A percentile compares a stretch with the other conserved stretches of the same genome.
phyloP scores from a whole-genome alignment of 345 rosid genomes.

The Xanthoceras sorbifolium region DNA sequence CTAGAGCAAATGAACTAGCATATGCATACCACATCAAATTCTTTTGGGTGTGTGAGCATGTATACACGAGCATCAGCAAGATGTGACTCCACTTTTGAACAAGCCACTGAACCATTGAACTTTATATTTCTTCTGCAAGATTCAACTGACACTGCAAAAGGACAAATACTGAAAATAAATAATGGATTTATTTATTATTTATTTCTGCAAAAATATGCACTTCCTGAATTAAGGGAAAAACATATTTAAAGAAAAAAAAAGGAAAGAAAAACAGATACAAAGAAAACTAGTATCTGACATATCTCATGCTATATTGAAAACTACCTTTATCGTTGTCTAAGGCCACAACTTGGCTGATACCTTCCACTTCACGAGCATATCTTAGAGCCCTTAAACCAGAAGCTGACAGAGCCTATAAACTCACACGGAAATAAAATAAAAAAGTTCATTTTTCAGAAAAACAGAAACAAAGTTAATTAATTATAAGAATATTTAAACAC shows the following conservation, averaged over 20 bases:
- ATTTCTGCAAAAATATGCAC: not conserved
- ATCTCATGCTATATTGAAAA: not conserved
- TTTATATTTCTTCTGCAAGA: slow-evolving; percentile 90
- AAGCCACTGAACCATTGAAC: slow-evolving; percentile 86
- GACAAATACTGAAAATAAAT: not conserved
- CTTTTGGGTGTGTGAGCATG: slow-evolving; percentile 95
- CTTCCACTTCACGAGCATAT: slow-evolving; percentile 93
- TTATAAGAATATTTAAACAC: not conserved
- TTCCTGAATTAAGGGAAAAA: not conserved
- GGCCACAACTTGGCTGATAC: slow-evolving; percentile 91
- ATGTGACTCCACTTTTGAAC: slow-evolving; percentile 90
- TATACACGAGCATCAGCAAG: slow-evolving; percentile 93
- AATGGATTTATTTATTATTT: too few relatives aligned
- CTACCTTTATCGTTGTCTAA: slow-evolving; percentile 93
- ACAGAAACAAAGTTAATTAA: slow-evolving; percentile 2
- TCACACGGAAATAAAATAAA: slow-evolving; percentile 13
- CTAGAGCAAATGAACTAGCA: not conserved
- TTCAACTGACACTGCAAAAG: slow-evolving; percentile 73
- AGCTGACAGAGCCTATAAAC: slow-evolving; percentile 84
- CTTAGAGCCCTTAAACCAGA: slow-evolving; percentile 94
- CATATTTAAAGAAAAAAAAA: not conserved
- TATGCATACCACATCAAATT: slow-evolving; percentile 85
- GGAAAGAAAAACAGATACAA: not conserved
- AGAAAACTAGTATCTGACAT: not conserved
- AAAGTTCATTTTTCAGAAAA: slow-evolving; percentile 22